Evolutionary conservation across 345 rosid genomes (phyloP).

Genomic region (Ceriops decandra): DNA sequence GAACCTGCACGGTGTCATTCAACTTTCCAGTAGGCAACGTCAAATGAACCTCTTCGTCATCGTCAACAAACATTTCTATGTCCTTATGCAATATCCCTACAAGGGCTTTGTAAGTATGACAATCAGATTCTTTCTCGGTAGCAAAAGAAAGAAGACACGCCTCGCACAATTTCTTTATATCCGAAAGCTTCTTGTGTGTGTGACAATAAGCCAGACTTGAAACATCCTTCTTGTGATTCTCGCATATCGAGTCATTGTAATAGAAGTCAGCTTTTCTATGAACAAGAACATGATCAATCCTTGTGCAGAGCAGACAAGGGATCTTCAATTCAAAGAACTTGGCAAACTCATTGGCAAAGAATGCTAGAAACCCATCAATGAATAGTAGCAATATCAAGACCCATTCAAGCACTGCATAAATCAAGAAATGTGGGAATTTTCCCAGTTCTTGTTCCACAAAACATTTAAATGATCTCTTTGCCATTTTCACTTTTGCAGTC

Average conservation of each 20-base stretch:
- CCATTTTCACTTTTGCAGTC: conserved; percentile 31
- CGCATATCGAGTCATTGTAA: conserved; percentile 78
- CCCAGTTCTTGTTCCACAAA: conserved; percentile 77
- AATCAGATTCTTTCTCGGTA: conserved; percentile 65
- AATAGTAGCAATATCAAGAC: conserved; percentile 55
- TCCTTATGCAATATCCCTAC: conserved; percentile 75
- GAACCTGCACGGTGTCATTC: conserved; percentile 22
- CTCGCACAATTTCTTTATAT: conserved; percentile 82
- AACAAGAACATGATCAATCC: conserved; percentile 65
- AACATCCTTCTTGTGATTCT: conserved; percentile 68
- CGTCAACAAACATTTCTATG: conserved; percentile 59
- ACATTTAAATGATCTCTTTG: conserved; percentile 49
- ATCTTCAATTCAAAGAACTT: conserved; percentile 64
- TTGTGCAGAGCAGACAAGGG: conserved; percentile 85
- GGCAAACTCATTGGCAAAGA: conserved; percentile 60
- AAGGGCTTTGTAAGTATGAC: conserved; percentile 72
- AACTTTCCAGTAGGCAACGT: conserved; percentile 35
- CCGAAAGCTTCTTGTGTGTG: conserved; percentile 75
- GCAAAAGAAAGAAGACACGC: conserved; percentile 93
- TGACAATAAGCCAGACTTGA: conserved; percentile 83
- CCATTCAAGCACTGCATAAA: conserved; percentile 82
- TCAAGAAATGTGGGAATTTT: conserved; percentile 49
- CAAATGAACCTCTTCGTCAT: conserved; percentile 48
- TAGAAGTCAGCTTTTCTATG: conserved; percentile 47
- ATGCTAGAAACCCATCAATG: conserved; percentile 64